Base-by-base conservation (phyloP, 1,139 yeast genomes). In the Pichia sp. region DNA sequence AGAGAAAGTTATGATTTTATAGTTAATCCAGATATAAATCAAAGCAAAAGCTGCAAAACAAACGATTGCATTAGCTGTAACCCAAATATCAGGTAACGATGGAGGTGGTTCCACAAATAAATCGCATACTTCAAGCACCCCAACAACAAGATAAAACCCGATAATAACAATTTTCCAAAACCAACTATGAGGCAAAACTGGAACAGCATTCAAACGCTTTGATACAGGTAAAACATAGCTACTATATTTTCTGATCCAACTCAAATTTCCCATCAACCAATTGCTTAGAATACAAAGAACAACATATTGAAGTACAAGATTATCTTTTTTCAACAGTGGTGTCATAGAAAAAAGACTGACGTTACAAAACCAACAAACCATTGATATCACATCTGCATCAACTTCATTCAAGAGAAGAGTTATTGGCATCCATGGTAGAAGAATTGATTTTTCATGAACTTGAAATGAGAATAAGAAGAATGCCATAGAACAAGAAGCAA, bases 391-490 rank as follows among this genome's bases (percentile, higher is more conserved):
- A 43, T 74, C 68, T 33, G 77, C 68, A 46, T 78, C 77, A 35
- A 77, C 74, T 32, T 74, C 68, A 19, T 84, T 71, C 44, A 77
- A 71, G 17, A 86, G 61, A 40, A 91, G 65, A 0, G 93, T 77
- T 4, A 86, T 76, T 4, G 98, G 98, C 53, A 91, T 61, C 47
- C 93, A 68, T 0, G 98, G 97, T 3, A 93, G 72, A 44, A 93
- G 66, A 5, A 93, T 89, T 0, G 88, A 79, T 64, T 91, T 85
- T 60, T 91, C 98, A 59, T 93, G 98, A 4, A 91, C 98, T 59
- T 91, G 97, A 66, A 86, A 93, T 21, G 95, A 83, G 58, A 91
- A 91, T 38, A 93, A 67, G 58, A 72, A 93, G 58, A 91, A 93
- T 0, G 94, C 82, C 79, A 94, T 74, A 0, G 98, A 78, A 44